A percentile compares a stretch with the other conserved stretches of the same genome.
phyloP scores from a whole-genome alignment of 1,284 basidiomycete species.

The Somion occarium region DNA sequence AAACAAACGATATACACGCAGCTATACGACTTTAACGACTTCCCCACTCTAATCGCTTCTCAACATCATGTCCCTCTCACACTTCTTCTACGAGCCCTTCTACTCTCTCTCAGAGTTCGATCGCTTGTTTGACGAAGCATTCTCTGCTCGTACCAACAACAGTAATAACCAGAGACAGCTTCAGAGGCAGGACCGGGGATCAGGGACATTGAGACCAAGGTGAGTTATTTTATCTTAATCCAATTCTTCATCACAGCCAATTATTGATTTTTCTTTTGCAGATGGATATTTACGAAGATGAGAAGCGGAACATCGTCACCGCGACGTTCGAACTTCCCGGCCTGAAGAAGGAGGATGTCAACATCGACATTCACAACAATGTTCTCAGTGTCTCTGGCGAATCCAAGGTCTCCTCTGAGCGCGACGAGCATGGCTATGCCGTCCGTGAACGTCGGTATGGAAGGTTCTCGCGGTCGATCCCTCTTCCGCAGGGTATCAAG shows the following conservation, averaged over 20 bases:
- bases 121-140: constrained; percentile 44
- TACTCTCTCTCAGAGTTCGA: constrained; percentile 19
- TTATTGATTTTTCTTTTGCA: constrained; percentile 13
- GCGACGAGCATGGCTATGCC: constrained; percentile 39
- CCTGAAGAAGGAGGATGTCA: constrained; percentile 36
- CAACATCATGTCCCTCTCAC: background rate
- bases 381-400: constrained; percentile 44
- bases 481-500: constrained; percentile 45
- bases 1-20: background rate
- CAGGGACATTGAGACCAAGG: constrained; percentile 10
- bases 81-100: constrained; percentile 1
- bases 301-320: constrained; percentile 35
- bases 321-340: constrained; percentile 49
- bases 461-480: constrained; percentile 41
- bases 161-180: constrained; percentile 10
- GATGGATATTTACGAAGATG: constrained; percentile 44
- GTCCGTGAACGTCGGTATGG: constrained; percentile 48
- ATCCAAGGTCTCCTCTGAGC: constrained; percentile 27
- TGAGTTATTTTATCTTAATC: constrained; percentile 5
- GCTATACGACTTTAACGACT: background rate
- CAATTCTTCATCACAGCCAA: background rate
- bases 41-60: background rate
- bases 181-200: background rate
- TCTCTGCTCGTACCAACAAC: constrained; percentile 17
- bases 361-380: constrained; percentile 38